Conservation (phyloP, 441 rosid genomes). For the Pelargonium myrrhifolium region DNA sequence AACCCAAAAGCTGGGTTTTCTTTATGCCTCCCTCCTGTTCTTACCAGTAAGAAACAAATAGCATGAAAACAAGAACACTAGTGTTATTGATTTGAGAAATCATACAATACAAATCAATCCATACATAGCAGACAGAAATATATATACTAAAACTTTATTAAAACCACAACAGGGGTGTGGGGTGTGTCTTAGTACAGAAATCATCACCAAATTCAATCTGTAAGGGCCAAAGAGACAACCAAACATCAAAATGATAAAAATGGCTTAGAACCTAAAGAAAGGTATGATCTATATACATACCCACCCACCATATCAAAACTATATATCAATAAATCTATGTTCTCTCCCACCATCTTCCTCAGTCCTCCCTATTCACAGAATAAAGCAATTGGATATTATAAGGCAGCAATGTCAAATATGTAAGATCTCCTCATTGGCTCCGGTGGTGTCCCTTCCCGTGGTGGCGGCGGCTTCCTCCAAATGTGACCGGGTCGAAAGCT, state of each 20-base stretch:
- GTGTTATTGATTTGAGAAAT: no score
- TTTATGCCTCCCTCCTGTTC: no score
- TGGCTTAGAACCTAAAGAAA: slow-evolving; percentile 5
- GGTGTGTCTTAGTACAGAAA: slow-evolving; percentile 17
- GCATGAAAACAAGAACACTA: no score
- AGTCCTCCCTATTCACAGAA: slow-evolving; percentile 5
- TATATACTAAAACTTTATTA: slow-evolving; percentile 19
- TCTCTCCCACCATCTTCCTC: background rate
- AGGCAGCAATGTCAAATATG: slow-evolving; percentile 22
- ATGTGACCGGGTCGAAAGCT: slow-evolving; percentile 65
- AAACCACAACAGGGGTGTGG: slow-evolving; percentile 17
- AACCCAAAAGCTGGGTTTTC: no score
- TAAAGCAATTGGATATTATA: background rate
- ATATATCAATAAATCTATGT: background rate
- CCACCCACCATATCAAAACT: slow-evolving; percentile 9
- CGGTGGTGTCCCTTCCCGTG: slow-evolving; percentile 45
- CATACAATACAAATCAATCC: no score
- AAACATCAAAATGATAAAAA: slow-evolving; percentile 17
- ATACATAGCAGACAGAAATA: background rate
- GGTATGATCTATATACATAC: slow-evolving; percentile 31
- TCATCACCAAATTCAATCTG: slow-evolving; percentile 27
- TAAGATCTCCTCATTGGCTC: slow-evolving; percentile 22
- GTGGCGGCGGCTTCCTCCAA: slow-evolving; percentile 55
- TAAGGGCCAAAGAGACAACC: slow-evolving; percentile 14
- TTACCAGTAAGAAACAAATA: no score